phyloP scores from a whole-genome alignment of 2,329 filamentous ascomycete genomes.

The Zymoseptoria pseudotritici region DNA sequence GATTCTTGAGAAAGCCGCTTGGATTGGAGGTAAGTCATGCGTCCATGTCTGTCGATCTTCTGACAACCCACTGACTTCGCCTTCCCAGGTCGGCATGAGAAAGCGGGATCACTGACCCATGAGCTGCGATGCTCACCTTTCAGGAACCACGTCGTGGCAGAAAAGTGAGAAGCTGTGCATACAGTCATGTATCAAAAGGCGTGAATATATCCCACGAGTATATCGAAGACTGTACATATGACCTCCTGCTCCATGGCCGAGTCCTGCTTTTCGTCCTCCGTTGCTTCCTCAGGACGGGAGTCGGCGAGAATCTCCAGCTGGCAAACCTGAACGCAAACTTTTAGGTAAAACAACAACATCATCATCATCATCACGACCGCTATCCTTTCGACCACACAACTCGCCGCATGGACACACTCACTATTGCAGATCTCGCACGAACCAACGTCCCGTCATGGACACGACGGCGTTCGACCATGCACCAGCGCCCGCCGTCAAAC shows the following conservation, averaged over 20 bases:
- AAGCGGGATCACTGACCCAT: slow-evolving; percentile 5
- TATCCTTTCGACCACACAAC: not conserved
- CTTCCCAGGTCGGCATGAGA: slow-evolving; percentile 9
- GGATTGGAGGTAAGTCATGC: slow-evolving; percentile 19
- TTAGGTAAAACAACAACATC: no score
- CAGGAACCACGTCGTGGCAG: no score
- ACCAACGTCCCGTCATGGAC: not conserved
- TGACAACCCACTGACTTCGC: not conserved
- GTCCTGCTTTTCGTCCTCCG: no score
- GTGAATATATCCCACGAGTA: no score
- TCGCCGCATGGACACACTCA: not conserved
- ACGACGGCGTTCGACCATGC: not conserved
- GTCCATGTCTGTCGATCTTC: not conserved
- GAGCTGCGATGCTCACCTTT: not conserved
- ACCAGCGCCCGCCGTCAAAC: not conserved
- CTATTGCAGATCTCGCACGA: not conserved
- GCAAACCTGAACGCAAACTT: no score
- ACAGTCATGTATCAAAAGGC: no score
- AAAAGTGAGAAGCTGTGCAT: no score
- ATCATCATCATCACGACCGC: no score
- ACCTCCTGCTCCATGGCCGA: no score
- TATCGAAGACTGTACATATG: no score
- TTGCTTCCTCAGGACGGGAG: no score
- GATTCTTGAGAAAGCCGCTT: slow-evolving; percentile 30
- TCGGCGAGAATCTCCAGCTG: no score